Conservation (phyloP, 2,329 filamentous ascomycete genomes). For the Aphanocladium album region DNA sequence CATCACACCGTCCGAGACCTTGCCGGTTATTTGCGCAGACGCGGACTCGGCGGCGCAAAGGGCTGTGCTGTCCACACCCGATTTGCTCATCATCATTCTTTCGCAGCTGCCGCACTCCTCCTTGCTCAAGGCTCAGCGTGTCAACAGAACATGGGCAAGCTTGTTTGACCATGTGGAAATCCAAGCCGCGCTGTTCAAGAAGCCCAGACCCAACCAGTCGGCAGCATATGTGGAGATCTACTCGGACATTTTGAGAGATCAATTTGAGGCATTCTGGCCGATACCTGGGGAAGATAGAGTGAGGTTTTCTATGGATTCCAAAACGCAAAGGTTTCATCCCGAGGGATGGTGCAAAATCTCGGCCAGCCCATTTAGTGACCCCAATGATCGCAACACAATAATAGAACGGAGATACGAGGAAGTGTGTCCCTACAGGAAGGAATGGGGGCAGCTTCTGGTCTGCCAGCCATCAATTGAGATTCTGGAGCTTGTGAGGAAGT, state of each 20-base stretch:
- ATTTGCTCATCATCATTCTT: conserved; percentile 1
- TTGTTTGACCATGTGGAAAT: not conserved
- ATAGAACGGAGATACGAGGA: not conserved
- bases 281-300: not conserved
- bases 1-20: too few relatives aligned
- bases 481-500: not conserved
- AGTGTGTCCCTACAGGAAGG: not conserved
- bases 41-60: not conserved
- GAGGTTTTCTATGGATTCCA: not conserved
- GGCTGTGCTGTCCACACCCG: not conserved
- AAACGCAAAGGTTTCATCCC: not conserved
- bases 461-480: not conserved
- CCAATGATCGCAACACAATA: too few relatives aligned
- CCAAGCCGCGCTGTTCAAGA: not conserved
- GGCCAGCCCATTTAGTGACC: too few relatives aligned
- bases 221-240: not conserved
- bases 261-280: not conserved
- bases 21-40: not conserved
- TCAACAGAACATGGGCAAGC: not conserved
- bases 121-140: not conserved
- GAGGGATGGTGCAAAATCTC: not conserved
- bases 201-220: not conserved
- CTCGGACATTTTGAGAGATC: not conserved
- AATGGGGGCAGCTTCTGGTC: not conserved
- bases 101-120: conserved; percentile 1